These are phyloP conservation scores for Tubosaeta sp. DNA, from an alignment of 768 basidiomycete genomes.

Conservation along the genomic window DNA sequence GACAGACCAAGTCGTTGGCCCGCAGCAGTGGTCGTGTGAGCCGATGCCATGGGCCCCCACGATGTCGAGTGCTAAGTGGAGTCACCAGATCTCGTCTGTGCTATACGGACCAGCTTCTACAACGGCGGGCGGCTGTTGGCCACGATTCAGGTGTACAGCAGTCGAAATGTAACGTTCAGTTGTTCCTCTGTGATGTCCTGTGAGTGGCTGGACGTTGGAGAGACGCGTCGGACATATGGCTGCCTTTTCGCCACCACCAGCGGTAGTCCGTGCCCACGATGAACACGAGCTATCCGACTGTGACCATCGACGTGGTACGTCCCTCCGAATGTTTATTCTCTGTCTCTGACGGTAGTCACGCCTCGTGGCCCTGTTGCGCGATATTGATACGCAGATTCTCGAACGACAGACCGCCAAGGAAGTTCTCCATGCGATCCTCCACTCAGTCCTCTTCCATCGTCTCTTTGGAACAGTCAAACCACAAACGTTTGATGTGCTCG, in stretches of 20 bases:
- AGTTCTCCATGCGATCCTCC: constrained; percentile 71
- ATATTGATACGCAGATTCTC: constrained; percentile 45
- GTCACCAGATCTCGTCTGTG: no score
- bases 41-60: no score
- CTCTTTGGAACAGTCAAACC: constrained; percentile 79
- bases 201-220: no score
- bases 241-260: not conserved
- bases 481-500: constrained; percentile 71
- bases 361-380: no score
- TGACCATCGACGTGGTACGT: constrained; percentile 31
- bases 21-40: no score
- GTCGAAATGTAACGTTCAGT: no score
- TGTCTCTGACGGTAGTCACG: not conserved
- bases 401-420: constrained; percentile 72
- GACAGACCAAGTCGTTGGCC: no score
- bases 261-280: constrained; percentile 11
- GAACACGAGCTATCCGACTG: constrained; percentile 25
- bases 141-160: no score
- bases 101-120: no score
- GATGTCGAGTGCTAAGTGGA: no score
- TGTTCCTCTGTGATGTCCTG: no score
- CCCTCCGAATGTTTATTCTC: not conserved
- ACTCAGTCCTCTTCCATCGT: constrained; percentile 79
- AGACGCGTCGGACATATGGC: not conserved
- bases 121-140: no score